phyloP scores from a whole-genome alignment of 768 basidiomycete species.

The Kwoniella shandongensis region DNA sequence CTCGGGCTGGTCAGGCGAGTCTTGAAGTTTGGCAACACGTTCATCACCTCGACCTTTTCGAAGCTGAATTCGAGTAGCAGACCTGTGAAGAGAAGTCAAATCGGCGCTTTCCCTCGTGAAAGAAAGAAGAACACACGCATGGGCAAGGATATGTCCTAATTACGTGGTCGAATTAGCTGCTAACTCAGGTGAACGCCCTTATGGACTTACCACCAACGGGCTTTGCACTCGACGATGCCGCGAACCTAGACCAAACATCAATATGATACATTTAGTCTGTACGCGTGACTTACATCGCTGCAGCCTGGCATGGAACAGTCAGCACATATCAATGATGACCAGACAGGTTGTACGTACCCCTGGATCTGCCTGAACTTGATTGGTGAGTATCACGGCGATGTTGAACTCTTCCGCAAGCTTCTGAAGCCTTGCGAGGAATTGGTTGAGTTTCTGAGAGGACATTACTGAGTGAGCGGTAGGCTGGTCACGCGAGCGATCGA shows the following conservation, averaged over 20 bases:
- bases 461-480: not conserved
- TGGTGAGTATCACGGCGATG: conserved; percentile 84
- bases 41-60: conserved; percentile 53
- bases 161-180: not conserved
- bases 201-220: conserved; percentile 61
- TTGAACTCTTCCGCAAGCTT: conserved; percentile 75
- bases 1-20: conserved; percentile 52
- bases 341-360: conserved; percentile 63
- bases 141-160: conserved; percentile 50
- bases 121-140: conserved; percentile 38
- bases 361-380: conserved; percentile 86
- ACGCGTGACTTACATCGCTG: conserved; percentile 42
- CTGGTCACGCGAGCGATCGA: conserved; percentile 50
- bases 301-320: conserved; percentile 33
- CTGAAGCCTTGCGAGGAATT: conserved; percentile 84
- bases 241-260: conserved; percentile 60
- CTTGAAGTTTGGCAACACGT: conserved; percentile 50
- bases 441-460: conserved; percentile 66
- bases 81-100: conserved; percentile 24
- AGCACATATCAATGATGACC: not conserved
- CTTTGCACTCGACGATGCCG: conserved; percentile 87
- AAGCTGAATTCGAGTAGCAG: conserved; percentile 50
- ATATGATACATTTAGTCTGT: not conserved
- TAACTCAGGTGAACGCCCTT: not conserved
- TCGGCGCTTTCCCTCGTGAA: not conserved